phyloP scores from a whole-genome alignment of 2,329 filamentous ascomycete species.

The Colletotrichum sublineola region DNA sequence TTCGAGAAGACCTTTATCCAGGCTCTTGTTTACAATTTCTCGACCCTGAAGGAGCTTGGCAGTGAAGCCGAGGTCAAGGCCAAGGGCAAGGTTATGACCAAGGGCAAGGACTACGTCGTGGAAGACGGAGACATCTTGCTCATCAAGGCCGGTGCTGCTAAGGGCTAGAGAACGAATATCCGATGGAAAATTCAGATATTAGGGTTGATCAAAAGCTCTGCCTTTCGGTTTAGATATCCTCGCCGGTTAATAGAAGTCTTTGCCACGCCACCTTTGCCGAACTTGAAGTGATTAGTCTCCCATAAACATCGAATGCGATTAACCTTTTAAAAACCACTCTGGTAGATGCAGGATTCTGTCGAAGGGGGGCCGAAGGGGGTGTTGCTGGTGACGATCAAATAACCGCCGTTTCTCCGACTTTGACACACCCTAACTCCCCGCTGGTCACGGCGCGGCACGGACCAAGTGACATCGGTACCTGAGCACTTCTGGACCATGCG shows the following conservation, averaged over 20 bases:
- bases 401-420: conserved; percentile 3
- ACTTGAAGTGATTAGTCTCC: background rate
- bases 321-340: too few species aligned
- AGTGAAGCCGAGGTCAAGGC: conserved; percentile 91
- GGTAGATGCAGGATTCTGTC: background rate
- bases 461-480: conserved; percentile 13
- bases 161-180: conserved; percentile 63
- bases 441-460: conserved; percentile 6
- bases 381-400: background rate
- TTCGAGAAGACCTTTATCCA: conserved; percentile 99
- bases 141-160: conserved; percentile 90
- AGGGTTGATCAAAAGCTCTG: conserved; percentile 41
- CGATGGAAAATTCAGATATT: conserved; percentile 41
- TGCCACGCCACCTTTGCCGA: background rate
- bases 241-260: conserved; percentile 37
- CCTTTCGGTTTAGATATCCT: conserved; percentile 42
- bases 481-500: background rate
- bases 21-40: conserved; percentile 92
- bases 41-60: conserved; percentile 83
- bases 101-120: conserved; percentile 96
- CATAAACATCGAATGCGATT: background rate
- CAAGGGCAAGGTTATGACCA: conserved; percentile 97
- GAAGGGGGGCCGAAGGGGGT: background rate
- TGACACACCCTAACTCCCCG: background rate
- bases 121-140: conserved; percentile 86